Evolutionary conservation across 2,329 filamentous ascomycete species (phyloP).

Genomic region (Neurospora crassa): DNA sequence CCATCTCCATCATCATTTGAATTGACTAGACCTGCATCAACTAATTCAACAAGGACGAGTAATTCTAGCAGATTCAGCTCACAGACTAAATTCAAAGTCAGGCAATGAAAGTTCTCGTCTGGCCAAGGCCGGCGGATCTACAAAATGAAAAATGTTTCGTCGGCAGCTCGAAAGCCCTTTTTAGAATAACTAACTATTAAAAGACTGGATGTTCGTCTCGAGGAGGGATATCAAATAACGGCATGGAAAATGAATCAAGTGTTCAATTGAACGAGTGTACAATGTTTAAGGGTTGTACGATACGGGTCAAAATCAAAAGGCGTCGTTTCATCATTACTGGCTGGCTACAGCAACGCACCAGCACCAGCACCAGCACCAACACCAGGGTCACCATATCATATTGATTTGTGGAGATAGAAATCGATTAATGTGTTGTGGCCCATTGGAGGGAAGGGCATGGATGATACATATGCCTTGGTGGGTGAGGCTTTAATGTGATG

Average conservation of each 20-base stretch:
- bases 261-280: background rate
- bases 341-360: background rate
- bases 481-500: background rate
- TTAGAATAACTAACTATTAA: too few relatives aligned
- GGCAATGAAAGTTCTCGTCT: conserved; percentile 6
- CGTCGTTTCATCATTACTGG: background rate
- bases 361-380: background rate
- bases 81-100: conserved; percentile 1
- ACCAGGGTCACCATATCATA: background rate
- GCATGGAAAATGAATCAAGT: background rate
- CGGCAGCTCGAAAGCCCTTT: background rate
- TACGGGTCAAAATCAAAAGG: background rate
- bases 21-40: conserved; percentile 9
- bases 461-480: background rate
- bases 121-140: background rate
- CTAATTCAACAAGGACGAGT: conserved; percentile 1
- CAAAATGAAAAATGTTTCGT: background rate
- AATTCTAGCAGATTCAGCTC: background rate
- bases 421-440: background rate
- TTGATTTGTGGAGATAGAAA: background rate
- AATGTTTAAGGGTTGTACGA: background rate
- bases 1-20: background rate
- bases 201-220: background rate
- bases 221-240: background rate
- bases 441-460: background rate